Evolutionary conservation across 1,139 yeast species (phyloP).

Genomic region (Kurtzmaniella quercitrusa): DNA sequence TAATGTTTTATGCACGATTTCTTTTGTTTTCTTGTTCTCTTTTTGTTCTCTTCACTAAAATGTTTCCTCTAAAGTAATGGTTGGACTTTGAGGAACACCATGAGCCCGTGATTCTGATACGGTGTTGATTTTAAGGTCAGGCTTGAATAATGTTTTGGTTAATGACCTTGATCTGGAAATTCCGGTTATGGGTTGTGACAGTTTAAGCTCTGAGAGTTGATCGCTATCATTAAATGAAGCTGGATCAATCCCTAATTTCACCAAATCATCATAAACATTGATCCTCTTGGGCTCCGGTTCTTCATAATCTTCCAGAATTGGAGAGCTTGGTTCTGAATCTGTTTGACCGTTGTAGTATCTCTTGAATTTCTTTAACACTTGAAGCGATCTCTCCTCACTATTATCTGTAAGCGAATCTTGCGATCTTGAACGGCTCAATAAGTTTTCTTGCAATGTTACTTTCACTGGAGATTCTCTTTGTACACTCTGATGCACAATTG

Average conservation of each 20-base stretch:
- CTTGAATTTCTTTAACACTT: slow-evolving; percentile 25
- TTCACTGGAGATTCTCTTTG: slow-evolving; percentile 14
- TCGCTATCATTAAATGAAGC: slow-evolving; percentile 19
- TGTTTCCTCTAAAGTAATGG: slow-evolving; percentile 39
- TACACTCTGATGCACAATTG: slow-evolving; percentile 3
- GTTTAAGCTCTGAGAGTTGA: slow-evolving; percentile 19
- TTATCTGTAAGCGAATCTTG: slow-evolving; percentile 22
- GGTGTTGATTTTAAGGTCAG: slow-evolving; percentile 23
- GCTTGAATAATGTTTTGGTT: slow-evolving; percentile 37
- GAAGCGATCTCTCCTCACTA: slow-evolving; percentile 6
- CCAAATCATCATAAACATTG: slow-evolving; percentile 24
- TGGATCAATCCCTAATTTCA: slow-evolving; percentile 29
- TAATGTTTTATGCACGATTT: too few relatives aligned
- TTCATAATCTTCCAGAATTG: slow-evolving; percentile 15
- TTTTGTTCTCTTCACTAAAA: slow-evolving; percentile 8
- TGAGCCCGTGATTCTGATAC: slow-evolving; percentile 6
- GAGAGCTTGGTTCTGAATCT: slow-evolving; percentile 6
- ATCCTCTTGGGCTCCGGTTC: slow-evolving; percentile 41
- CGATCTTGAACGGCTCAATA: slow-evolving; percentile 37
- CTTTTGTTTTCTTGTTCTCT: not conserved
- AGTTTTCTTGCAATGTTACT: slow-evolving; percentile 40
- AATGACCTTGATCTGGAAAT: slow-evolving; percentile 20
- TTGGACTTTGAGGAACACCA: slow-evolving; percentile 29
- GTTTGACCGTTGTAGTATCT: slow-evolving; percentile 16
- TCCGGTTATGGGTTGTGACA: not conserved